These are phyloP conservation scores for Phyllosticta capitalensis DNA, from an alignment of 2,329 filamentous ascomycete genomes.

Conservation along the genomic window DNA sequence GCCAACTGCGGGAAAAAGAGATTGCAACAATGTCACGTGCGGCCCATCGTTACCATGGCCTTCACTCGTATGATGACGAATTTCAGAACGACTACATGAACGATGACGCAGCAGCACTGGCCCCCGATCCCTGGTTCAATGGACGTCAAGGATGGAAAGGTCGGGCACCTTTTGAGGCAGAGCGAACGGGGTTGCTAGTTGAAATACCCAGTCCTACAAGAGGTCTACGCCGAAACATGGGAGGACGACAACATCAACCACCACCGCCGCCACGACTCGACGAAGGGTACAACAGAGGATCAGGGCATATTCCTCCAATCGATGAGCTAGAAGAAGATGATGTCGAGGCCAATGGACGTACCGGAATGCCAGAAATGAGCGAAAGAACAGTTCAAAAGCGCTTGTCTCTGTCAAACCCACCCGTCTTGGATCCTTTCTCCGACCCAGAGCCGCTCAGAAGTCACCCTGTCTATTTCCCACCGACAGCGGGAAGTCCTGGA, in stretches of 20 bases:
- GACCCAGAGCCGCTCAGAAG: conserved; percentile 29
- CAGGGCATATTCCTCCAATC: conserved; percentile 52
- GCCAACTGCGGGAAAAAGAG: conserved; percentile 43
- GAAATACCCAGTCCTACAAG: conserved; percentile 40
- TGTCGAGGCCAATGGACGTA: conserved; percentile 19
- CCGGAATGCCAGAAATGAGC: conserved; percentile 18
- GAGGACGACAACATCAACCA: conserved; percentile 24
- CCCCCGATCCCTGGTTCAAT: conserved; percentile 5
- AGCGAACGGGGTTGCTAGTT: conserved; percentile 38
- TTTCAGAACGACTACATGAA: background rate
- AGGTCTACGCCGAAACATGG: conserved; percentile 34
- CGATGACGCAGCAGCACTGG: conserved; percentile 5
- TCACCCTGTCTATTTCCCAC: conserved; percentile 16
- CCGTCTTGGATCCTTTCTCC: conserved; percentile 32
- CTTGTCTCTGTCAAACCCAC: conserved; percentile 18
- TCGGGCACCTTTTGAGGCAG: conserved; percentile 26
- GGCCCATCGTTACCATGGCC: conserved; percentile 33
- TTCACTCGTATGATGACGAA: background rate
- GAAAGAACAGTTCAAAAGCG: conserved; percentile 16
- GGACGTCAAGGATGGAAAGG: conserved; percentile 24
- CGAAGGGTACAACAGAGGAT: conserved; percentile 39
- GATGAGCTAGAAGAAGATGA: conserved; percentile 54
- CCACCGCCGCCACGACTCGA: conserved; percentile 33
- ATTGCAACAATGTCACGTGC: conserved; percentile 43
- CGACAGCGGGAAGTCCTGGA: conserved; percentile 3